Conservation (phyloP, 169 alveolate genomes). For the Plasmodium coatneyi region DNA sequence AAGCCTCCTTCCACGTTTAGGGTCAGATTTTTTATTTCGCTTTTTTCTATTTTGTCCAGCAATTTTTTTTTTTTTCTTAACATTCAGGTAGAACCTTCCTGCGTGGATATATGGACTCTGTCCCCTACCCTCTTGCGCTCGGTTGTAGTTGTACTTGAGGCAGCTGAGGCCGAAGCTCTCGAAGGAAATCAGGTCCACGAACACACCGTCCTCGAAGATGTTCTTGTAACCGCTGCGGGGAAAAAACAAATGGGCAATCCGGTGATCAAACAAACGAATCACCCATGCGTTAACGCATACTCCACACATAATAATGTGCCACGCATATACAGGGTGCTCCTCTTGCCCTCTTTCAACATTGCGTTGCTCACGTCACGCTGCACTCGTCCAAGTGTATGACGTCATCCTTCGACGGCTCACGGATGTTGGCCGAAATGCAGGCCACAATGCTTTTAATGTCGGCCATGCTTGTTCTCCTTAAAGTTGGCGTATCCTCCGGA, state of each 20-base stretch:
- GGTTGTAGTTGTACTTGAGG: slow-evolving; percentile 12
- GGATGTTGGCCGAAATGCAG: slow-evolving; percentile 24
- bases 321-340: not conserved
- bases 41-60: slow-evolving; percentile 39
- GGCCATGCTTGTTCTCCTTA: slow-evolving; percentile 6
- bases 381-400: slow-evolving; percentile 62
- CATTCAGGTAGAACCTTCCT: slow-evolving; percentile 43
- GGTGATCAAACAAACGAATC: not conserved
- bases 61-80: slow-evolving; percentile 49
- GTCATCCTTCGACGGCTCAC: slow-evolving; percentile 63
- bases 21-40: slow-evolving; percentile 26
- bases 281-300: not conserved
- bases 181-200: slow-evolving; percentile 49
- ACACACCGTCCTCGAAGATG: slow-evolving; percentile 50
- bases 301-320: not conserved
- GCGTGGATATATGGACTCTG: not conserved
- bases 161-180: slow-evolving; percentile 38
- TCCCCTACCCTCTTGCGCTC: not conserved
- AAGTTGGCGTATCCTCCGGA: not conserved
- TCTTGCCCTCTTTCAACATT: too few relatives aligned
- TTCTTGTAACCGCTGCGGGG: slow-evolving; percentile 38
- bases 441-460: slow-evolving; percentile 48
- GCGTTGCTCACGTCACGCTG: slow-evolving; percentile 67
- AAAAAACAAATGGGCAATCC: not conserved
- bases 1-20: slow-evolving; percentile 61